Evolutionary conservation across 306 rosid species (phyloP).

Genomic region (Senna siamea): DNA sequence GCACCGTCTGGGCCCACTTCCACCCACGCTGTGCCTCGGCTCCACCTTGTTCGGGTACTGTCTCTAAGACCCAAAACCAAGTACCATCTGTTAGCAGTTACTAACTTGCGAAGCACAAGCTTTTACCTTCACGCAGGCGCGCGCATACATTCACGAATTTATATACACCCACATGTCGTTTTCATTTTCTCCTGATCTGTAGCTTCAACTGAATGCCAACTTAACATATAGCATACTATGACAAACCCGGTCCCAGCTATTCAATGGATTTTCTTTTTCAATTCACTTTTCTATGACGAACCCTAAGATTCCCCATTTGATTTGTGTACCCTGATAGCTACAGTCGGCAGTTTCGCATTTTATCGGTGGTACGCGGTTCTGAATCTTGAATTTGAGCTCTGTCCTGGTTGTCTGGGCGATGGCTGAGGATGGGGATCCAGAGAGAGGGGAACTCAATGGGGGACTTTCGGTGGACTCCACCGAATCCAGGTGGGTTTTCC

Average conservation of each 20-base stretch:
- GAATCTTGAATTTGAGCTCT: constrained; percentile 5
- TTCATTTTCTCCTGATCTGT: background rate
- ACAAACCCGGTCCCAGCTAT: background rate
- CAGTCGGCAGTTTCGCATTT: background rate
- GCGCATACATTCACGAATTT: background rate
- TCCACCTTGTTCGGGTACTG: background rate
- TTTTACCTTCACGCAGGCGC: background rate
- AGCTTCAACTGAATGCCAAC: background rate
- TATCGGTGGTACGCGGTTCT: background rate
- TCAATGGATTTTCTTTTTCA: background rate
- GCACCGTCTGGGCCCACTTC: background rate
- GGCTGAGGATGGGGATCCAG: constrained; percentile 39
- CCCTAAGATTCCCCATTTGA: constrained; percentile 15
- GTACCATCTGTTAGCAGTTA: background rate
- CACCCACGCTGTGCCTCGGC: background rate
- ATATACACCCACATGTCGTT: background rate
- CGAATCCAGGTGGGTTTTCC: constrained; percentile 56
- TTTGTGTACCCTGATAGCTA: background rate
- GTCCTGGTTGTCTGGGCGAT: constrained; percentile 15
- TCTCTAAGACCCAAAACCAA: background rate
- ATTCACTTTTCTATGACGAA: background rate
- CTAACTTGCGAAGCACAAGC: background rate
- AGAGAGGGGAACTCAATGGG: constrained; percentile 45
- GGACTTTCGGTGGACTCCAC: constrained; percentile 52
- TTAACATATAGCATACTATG: background rate